Evolutionary conservation across 169 alveolate species (phyloP).

Genomic region (Plasmodium billcollinsi): DNA sequence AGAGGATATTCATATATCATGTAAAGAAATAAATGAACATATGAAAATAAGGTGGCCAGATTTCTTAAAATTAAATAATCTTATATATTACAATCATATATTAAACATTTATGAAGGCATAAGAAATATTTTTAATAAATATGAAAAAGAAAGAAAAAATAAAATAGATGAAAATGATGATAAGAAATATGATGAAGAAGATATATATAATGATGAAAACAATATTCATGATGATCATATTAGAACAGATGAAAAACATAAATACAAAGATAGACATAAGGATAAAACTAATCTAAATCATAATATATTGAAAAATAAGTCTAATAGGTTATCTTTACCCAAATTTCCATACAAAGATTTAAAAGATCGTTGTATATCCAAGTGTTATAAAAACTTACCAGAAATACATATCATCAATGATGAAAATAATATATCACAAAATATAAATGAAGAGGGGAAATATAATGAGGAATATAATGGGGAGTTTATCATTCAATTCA

Average conservation of each 20-base stretch:
- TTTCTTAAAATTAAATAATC: constrained; percentile 16
- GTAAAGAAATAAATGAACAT: constrained; percentile 8
- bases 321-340: constrained; percentile 5
- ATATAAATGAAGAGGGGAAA: neutral
- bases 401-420: constrained; percentile 5
- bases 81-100: constrained; percentile 42
- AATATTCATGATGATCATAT: neutral
- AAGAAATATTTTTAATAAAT: constrained; percentile 15
- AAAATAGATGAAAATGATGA: constrained; percentile 3
- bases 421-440: neutral
- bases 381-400: constrained; percentile 34
- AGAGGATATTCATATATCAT: neutral
- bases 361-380: constrained; percentile 34
- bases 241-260: neutral
- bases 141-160: constrained; percentile 21
- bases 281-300: no score
- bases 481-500: neutral
- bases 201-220: no score
- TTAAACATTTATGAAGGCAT: constrained; percentile 49
- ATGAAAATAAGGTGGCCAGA: constrained; percentile 36
- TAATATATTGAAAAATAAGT: neutral
- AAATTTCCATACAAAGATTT: constrained; percentile 38
- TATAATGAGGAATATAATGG: constrained; percentile 5
- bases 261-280: neutral
- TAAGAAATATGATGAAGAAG: no score